Percentiles rank a stretch among this genome's conserved stretches.
These are phyloP conservation scores for Jamesozyma spencerorum DNA, from an alignment of 805 yeast species.

Conservation along the genomic window DNA sequence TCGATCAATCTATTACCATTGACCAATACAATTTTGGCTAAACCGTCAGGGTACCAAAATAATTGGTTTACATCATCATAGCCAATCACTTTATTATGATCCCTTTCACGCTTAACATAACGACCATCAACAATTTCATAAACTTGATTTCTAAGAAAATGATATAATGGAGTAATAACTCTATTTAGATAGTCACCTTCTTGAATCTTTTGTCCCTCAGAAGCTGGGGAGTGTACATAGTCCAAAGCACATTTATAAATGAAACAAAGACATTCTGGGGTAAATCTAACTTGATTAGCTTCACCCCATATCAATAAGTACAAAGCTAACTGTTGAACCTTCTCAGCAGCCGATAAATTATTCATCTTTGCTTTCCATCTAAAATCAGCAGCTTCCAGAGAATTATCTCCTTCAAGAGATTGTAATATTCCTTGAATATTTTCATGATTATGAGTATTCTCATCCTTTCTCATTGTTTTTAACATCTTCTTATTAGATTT, in stretches of 20 bases:
- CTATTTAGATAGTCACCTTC: constrained; percentile 86
- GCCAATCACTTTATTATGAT: constrained; percentile 74
- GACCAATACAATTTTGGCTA: constrained; percentile 78
- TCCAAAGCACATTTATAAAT: constrained; percentile 84
- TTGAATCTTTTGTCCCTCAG: constrained; percentile 76
- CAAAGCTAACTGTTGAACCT: constrained; percentile 57
- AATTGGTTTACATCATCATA: constrained; percentile 97
- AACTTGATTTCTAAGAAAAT: constrained; percentile 69
- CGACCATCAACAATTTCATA: constrained; percentile 74
- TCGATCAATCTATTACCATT: constrained; percentile 90
- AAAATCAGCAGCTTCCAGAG: constrained; percentile 79
- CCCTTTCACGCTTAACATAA: constrained; percentile 74
- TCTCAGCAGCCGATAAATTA: constrained; percentile 42
- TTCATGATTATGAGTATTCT: constrained; percentile 21
- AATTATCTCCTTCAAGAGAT: constrained; percentile 73
- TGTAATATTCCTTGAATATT: constrained; percentile 48
- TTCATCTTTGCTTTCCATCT: constrained; percentile 66
- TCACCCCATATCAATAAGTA: constrained; percentile 84
- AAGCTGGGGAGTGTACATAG: constrained; percentile 75
- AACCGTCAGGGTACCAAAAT: constrained; percentile 99
- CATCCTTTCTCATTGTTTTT: constrained; percentile 37
- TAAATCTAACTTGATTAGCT: constrained; percentile 74
- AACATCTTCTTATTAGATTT: constrained; percentile 58
- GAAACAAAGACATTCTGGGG: constrained; percentile 84
- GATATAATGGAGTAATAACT: constrained; percentile 82